These are phyloP conservation scores for Benincasa hispida DNA, from an alignment of 306 rosid genomes.

Conservation along the genomic window DNA sequence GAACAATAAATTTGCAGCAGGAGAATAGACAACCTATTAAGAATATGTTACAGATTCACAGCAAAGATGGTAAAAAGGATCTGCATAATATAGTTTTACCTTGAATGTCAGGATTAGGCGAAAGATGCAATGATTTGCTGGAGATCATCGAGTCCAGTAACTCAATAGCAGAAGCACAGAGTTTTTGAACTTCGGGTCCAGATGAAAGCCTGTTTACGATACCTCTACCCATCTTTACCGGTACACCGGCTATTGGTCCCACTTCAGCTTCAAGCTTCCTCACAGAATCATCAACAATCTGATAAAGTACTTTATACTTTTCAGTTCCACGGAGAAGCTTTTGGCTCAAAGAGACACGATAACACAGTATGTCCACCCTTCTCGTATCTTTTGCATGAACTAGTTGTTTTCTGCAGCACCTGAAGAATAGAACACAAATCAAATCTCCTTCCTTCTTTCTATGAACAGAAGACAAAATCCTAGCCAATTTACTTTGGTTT, in stretches of 20 bases:
- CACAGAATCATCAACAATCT: conserved; percentile 58
- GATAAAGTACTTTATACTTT: conserved; percentile 38
- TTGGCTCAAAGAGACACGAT: conserved; percentile 79
- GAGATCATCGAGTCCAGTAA: conserved; percentile 49
- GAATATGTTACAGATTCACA: not conserved
- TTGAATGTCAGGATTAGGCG: conserved; percentile 24
- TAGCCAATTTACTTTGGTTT: not conserved
- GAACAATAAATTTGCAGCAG: not conserved
- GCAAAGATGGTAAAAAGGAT: not conserved
- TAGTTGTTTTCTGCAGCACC: conserved; percentile 84
- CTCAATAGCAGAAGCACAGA: conserved; percentile 66
- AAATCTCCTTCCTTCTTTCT: conserved; percentile 3
- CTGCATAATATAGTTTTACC: conserved; percentile 19
- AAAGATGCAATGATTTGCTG: conserved; percentile 15
- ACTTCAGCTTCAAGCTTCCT: conserved; percentile 84
- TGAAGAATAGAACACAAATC: conserved; percentile 17
- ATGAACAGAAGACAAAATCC: not conserved
- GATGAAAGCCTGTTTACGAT: conserved; percentile 97
- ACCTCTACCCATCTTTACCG: conserved; percentile 85
- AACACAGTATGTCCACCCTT: conserved; percentile 82
- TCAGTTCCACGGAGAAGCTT: conserved; percentile 70
- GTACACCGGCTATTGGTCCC: conserved; percentile 65
- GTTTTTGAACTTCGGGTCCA: conserved; percentile 88
- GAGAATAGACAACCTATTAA: not conserved
- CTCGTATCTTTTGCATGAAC: conserved; percentile 69